phyloP scores from a whole-genome alignment of 257 asterid genomes.

The Petunia secreta region DNA sequence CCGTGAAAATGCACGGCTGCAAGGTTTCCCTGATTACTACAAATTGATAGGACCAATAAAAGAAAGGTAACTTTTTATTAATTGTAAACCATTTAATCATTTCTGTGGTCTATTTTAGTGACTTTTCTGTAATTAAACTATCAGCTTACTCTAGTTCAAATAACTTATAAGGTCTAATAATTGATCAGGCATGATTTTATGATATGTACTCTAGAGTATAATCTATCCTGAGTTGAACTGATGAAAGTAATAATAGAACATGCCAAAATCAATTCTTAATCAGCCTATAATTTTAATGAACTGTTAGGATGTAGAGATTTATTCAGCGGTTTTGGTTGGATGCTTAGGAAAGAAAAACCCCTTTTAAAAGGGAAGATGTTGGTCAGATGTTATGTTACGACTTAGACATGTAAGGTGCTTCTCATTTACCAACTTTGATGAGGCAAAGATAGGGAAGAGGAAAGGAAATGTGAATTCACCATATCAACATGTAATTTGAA shows the following conservation, averaged over 20 bases:
- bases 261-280: neutral
- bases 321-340: neutral
- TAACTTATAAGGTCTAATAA: neutral
- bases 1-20: slow-evolving; percentile 90
- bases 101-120: neutral
- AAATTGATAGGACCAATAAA: slow-evolving; percentile 70
- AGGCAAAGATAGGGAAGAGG: too few relatives aligned
- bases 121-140: neutral
- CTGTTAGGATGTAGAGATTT: neutral
- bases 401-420: too few relatives aligned
- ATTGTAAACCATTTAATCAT: neutral
- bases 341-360: neutral
- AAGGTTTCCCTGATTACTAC: slow-evolving; percentile 91
- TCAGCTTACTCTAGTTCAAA: neutral
- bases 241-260: neutral
- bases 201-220: neutral
- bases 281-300: neutral
- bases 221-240: neutral
- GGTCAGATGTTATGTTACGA: too few relatives aligned
- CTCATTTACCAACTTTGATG: too few relatives aligned
- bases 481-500: neutral
- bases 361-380: too few relatives aligned
- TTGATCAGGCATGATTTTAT: neutral
- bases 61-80: slow-evolving; percentile 53
- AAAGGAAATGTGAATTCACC: neutral